Evolutionary conservation across 257 asterid species (phyloP).

Genomic region (Gentiana dahurica): DNA sequence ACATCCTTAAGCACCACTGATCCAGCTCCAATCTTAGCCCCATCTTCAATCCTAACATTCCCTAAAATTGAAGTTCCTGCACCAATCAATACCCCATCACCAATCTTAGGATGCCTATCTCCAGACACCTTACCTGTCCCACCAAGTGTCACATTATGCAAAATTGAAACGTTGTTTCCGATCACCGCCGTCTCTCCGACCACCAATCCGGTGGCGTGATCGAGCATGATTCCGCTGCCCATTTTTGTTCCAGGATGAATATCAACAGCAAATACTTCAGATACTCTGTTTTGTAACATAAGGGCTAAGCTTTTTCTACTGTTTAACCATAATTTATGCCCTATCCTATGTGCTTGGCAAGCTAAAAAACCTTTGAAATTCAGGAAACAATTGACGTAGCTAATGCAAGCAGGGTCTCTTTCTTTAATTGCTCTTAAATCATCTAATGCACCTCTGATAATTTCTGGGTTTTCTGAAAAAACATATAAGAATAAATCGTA

Average conservation of each 20-base stretch:
- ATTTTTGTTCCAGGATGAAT: slow-evolving; percentile 86
- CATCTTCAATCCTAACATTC: slow-evolving; percentile 63
- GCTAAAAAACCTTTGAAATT: slow-evolving; percentile 80
- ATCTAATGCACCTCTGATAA: slow-evolving; percentile 34
- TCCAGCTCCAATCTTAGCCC: slow-evolving; percentile 93
- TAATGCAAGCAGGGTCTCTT: slow-evolving; percentile 89
- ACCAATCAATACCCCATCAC: slow-evolving; percentile 83
- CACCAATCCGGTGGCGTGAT: slow-evolving; percentile 87
- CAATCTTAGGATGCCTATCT: slow-evolving; percentile 79
- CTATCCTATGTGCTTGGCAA: slow-evolving; percentile 65
- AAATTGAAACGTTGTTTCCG: slow-evolving; percentile 74
- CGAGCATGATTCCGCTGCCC: slow-evolving; percentile 78
- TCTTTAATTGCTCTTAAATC: slow-evolving; percentile 69
- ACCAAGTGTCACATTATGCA: slow-evolving; percentile 86
- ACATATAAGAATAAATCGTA: slow-evolving; percentile 43
- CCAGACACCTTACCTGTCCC: slow-evolving; percentile 82
- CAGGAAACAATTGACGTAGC: slow-evolving; percentile 71
- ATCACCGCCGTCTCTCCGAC: slow-evolving; percentile 84
- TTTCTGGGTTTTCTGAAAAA: slow-evolving; percentile 39
- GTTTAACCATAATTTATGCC: slow-evolving; percentile 57
- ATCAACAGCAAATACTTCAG: slow-evolving; percentile 80
- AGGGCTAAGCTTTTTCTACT: slow-evolving; percentile 54
- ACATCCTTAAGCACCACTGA: slow-evolving; percentile 74
- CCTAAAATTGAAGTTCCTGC: slow-evolving; percentile 93
- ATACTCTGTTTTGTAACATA: slow-evolving; percentile 60